These are phyloP conservation scores for Trypethelium eluteriae DNA, from an alignment of 495 filamentous ascomycete species.

Conservation along the genomic window DNA sequence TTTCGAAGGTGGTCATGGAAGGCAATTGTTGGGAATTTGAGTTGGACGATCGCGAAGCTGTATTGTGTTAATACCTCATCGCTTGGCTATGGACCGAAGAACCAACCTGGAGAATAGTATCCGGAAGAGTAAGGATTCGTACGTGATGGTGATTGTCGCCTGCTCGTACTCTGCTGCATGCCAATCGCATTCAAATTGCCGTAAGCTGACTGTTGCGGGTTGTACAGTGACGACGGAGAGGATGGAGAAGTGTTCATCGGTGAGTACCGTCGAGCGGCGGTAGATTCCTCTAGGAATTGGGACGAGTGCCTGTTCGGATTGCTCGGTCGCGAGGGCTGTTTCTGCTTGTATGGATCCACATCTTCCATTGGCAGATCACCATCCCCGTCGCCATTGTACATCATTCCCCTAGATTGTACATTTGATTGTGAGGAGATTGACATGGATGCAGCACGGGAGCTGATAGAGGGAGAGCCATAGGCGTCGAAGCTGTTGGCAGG, in stretches of 20 bases:
- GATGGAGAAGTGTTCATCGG: slow-evolving; percentile 79
- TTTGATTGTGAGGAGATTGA: slow-evolving; percentile 28
- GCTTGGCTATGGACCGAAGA: not conserved
- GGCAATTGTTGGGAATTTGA: slow-evolving; percentile 1
- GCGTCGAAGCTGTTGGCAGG: slow-evolving; percentile 25
- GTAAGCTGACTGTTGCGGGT: slow-evolving; percentile 48
- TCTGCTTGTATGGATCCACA: slow-evolving; percentile 73
- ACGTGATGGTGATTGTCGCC: slow-evolving; percentile 54
- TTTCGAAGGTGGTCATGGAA: slow-evolving; percentile 19
- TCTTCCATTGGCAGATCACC: slow-evolving; percentile 89
- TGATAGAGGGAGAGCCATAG: slow-evolving; percentile 29
- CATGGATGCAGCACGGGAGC: slow-evolving; percentile 32
- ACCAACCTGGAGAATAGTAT: slow-evolving; percentile 33
- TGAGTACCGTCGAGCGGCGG: slow-evolving; percentile 84
- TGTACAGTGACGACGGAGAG: slow-evolving; percentile 50
- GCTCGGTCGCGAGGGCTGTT: slow-evolving; percentile 69
- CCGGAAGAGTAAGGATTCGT: slow-evolving; percentile 48
- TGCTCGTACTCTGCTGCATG: slow-evolving; percentile 26
- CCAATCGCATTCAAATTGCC: slow-evolving; percentile 4
- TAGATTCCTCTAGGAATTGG: slow-evolving; percentile 67
- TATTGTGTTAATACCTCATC: not conserved
- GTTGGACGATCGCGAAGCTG: slow-evolving; percentile 6
- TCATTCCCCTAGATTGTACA: slow-evolving; percentile 23
- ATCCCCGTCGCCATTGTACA: slow-evolving; percentile 59
- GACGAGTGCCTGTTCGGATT: slow-evolving; percentile 54